These are phyloP conservation scores for Wilcoxina mikolae DNA, from an alignment of 495 filamentous ascomycete species.

Conservation along the genomic window DNA sequence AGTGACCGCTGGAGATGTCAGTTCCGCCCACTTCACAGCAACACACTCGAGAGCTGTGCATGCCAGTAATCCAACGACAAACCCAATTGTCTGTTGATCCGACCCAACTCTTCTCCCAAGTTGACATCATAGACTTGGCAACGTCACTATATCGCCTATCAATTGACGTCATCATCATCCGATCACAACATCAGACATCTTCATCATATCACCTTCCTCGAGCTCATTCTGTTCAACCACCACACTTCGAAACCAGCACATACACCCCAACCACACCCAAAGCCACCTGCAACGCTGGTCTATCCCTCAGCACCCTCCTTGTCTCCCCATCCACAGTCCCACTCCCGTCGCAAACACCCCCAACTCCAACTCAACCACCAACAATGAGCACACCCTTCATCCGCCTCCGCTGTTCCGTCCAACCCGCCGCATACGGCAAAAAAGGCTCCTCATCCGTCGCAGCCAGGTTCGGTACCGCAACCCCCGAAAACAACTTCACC, in stretches of 20 bases:
- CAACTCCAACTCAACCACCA: not conserved
- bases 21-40: not conserved
- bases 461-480: constrained; percentile 51
- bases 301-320: not conserved
- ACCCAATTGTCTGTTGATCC: no score
- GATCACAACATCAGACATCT: not conserved
- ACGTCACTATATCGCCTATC: no score
- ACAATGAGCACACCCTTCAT: constrained; percentile 28
- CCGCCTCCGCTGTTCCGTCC: constrained; percentile 40
- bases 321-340: not conserved
- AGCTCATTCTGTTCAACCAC: not conserved
- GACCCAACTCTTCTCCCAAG: no score
- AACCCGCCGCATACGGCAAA: constrained; percentile 52
- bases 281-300: not conserved
- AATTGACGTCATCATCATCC: not conserved
- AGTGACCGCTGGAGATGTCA: not conserved
- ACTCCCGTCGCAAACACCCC: not conserved
- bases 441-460: constrained; percentile 58
- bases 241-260: not conserved
- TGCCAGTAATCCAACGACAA: not conserved
- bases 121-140: no score
- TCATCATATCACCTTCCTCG: not conserved
- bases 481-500: constrained; percentile 48
- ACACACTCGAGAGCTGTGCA: not conserved
- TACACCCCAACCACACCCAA: not conserved